Base-by-base conservation (phyloP, 106 monocot species). In the Narthecium ossifragum region DNA sequence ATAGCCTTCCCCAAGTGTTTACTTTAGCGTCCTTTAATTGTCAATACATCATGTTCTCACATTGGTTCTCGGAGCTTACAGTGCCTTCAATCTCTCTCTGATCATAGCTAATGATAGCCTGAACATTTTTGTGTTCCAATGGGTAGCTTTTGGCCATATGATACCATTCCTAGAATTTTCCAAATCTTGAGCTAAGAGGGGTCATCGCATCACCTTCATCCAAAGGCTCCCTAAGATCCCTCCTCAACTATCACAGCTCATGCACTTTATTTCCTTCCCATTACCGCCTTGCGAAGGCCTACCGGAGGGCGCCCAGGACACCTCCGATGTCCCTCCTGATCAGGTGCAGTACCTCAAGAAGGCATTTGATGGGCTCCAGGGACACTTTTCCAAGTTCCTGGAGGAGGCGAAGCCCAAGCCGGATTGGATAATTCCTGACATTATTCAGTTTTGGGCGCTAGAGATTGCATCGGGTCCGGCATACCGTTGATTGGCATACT, bases 91-190 rank as follows among this genome's bases (percentile, higher is more conserved):
- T n/a, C n/a, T n/a, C n/a, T n/a, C n/a, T n/a, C n/a, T n/a, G n/a
- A n/a, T n/a, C n/a, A n/a, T n/a, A n/a, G n/a, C n/a, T n/a, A n/a
- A n/a, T n/a, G n/a, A n/a, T n/a, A n/a, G n/a, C n/a, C n/a, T n/a
- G n/a, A n/a, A 85, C 57, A 55, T 81, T 5, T 63, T 67, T 0
- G 53, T 78, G 63, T 45, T 86, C 53, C 85, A 80, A 67, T 86
- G 85, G 85, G 64, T 74, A 5, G 85, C 74, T 47, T 71, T 77
- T 18, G 85, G 81, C 55, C 85, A 86, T 51, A 55, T 81, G 51
- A 62, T 78, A 18, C 81, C 85, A n/a, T 81, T 74, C 67, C 57
- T 74, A 5, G 74, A 86, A 70, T 70, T 85, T 61, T 69, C 85
- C 40, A 73, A 80, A 60, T 59, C 61, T 41, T 24, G 80, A 33